Evolutionary conservation across 306 rosid species (phyloP).

Genomic region (Vigna angularis): DNA sequence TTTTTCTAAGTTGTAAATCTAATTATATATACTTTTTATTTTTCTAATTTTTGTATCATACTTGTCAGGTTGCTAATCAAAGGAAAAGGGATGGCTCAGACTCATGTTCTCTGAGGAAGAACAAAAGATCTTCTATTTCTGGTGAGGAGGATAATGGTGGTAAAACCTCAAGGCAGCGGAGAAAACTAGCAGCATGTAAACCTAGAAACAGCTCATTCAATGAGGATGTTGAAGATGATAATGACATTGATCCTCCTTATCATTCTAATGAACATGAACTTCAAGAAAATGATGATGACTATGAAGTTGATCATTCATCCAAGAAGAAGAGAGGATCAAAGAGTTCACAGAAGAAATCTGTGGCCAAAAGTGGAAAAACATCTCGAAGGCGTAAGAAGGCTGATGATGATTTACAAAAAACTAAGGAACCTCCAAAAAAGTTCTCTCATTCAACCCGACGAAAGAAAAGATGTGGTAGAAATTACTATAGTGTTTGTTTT

Average conservation of each 20-base stretch:
- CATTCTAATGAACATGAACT: conserved; percentile 50
- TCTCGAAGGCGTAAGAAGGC: conserved; percentile 55
- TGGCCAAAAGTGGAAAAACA: conserved; percentile 62
- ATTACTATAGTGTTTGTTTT: conserved; percentile 26
- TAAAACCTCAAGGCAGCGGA: conserved; percentile 56
- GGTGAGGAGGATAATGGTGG: conserved; percentile 49
- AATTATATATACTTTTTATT: conserved; percentile 2
- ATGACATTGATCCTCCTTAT: conserved; percentile 53
- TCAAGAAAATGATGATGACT: conserved; percentile 53
- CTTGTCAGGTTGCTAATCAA: conserved; percentile 49
- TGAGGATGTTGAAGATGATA: conserved; percentile 46
- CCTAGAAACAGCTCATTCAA: conserved; percentile 50
- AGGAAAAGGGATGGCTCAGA: conserved; percentile 40
- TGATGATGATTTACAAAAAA: conserved; percentile 51
- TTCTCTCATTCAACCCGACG: conserved; percentile 81
- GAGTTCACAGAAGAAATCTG: conserved; percentile 60
- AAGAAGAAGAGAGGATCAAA: conserved; percentile 54
- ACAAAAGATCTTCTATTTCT: conserved; percentile 40
- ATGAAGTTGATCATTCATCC: conserved; percentile 44
- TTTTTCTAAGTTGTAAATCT: conserved; percentile 34
- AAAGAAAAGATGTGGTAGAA: conserved; percentile 71
- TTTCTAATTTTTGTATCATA: conserved; percentile 4
- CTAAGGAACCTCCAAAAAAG: conserved; percentile 62
- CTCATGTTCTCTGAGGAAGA: conserved; percentile 47
- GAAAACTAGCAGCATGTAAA: conserved; percentile 51